Conservation (phyloP, 2,329 filamentous ascomycete genomes). For the Sphaerulina vaccinii region DNA sequence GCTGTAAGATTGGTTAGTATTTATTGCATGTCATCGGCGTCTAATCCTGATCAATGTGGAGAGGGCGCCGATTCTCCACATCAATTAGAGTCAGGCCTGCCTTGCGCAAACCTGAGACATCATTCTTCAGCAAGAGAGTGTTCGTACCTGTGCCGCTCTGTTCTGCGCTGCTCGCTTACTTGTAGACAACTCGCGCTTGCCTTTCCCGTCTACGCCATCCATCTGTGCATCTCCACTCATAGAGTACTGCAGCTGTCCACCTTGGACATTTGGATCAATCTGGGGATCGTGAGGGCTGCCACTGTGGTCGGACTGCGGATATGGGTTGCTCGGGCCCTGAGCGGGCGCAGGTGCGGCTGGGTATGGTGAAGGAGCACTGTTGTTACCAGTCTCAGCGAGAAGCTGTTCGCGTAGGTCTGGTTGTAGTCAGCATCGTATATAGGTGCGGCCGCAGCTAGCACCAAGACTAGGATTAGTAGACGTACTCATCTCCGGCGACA, state of each 20-base stretch:
- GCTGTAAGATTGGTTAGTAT: constrained; percentile 51
- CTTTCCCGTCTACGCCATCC: constrained; percentile 59
- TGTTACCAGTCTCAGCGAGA: constrained; percentile 50
- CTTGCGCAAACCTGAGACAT: too few species aligned
- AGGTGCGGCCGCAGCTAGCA: constrained; percentile 4
- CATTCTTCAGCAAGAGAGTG: too few species aligned
- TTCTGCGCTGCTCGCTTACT: constrained; percentile 97
- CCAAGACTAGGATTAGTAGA: constrained; percentile 17
- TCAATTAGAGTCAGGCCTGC: too few species aligned
- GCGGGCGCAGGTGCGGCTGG: constrained; percentile 36
- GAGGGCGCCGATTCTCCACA: too few species aligned
- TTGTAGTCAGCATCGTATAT: constrained; percentile 13
- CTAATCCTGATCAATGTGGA: too few species aligned
- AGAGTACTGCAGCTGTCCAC: constrained; percentile 45
- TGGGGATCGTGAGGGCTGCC: constrained; percentile 46
- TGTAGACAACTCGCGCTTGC: constrained; percentile 87
- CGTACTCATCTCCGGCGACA: constrained; percentile 46
- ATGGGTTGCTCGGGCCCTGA: constrained; percentile 35
- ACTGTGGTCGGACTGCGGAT: constrained; percentile 41
- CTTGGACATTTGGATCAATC: constrained; percentile 60
- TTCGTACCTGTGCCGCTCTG: constrained; percentile 84
- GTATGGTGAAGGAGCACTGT: constrained; percentile 42
- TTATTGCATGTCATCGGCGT: not conserved
- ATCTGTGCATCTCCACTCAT: constrained; percentile 52
- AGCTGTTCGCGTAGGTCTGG: constrained; percentile 64